These are phyloP conservation scores for Saccharomyces hybrid DNA, from an alignment of 1,139 yeast species.

Conservation along the genomic window DNA sequence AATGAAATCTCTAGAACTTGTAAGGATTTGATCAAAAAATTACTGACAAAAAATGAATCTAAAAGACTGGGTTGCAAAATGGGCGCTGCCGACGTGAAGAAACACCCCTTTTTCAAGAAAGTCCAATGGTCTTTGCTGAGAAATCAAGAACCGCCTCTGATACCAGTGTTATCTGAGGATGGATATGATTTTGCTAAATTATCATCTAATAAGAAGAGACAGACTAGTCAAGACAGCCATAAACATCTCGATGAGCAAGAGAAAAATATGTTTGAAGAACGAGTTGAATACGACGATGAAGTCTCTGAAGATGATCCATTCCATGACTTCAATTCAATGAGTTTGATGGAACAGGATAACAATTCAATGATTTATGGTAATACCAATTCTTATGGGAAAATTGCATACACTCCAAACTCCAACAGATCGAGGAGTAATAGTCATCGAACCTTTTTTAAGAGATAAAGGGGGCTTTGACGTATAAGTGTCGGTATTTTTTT, in stretches of 20 bases:
- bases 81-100: slow-evolving; percentile 91
- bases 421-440: slow-evolving; percentile 36
- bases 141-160: slow-evolving; percentile 89
- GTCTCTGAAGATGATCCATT: slow-evolving; percentile 62
- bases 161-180: slow-evolving; percentile 69
- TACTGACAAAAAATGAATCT: slow-evolving; percentile 78
- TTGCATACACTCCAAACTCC: slow-evolving; percentile 51
- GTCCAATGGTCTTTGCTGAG: slow-evolving; percentile 93
- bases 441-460: slow-evolving; percentile 34
- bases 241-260: slow-evolving; percentile 29
- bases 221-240: slow-evolving; percentile 8
- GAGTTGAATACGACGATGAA: slow-evolving; percentile 28
- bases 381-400: slow-evolving; percentile 52
- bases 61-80: slow-evolving; percentile 83
- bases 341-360: slow-evolving; percentile 66
- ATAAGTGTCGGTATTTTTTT: slow-evolving; percentile 10
- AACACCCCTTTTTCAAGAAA: slow-evolving; percentile 80
- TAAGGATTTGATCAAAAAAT: slow-evolving; percentile 67
- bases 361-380: slow-evolving; percentile 45
- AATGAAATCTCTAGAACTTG: slow-evolving; percentile 64
- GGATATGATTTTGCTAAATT: slow-evolving; percentile 36
- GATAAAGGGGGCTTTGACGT: slow-evolving; percentile 27
- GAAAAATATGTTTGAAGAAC: slow-evolving; percentile 35
- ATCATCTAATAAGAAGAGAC: slow-evolving; percentile 19
- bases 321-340: slow-evolving; percentile 78